Evolutionary conservation across 306 rosid species (phyloP).

Genomic region (Begonia loranthoides): DNA sequence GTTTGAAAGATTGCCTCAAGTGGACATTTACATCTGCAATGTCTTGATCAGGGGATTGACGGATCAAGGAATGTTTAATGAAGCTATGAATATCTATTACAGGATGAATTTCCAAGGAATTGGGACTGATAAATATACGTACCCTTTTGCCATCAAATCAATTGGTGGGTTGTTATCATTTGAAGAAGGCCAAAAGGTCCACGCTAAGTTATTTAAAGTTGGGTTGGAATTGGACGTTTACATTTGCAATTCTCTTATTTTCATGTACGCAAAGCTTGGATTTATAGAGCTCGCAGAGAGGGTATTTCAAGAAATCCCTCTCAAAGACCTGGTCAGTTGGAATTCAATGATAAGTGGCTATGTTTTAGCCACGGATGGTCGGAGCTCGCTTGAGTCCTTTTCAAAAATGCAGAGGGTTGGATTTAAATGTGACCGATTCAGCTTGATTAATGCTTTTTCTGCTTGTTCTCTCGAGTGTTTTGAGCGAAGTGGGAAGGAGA

Average conservation of each 20-base stretch:
- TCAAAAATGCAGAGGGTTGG: conserved; percentile 24
- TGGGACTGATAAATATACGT: conserved; percentile 30
- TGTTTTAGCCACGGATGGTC: conserved; percentile 20
- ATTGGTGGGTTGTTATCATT: conserved; percentile 25
- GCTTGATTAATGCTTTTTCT: conserved; percentile 21
- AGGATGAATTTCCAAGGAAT: conserved; percentile 34
- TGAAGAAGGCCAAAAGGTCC: conserved; percentile 22
- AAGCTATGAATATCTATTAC: conserved; percentile 24
- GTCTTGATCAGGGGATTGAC: conserved; percentile 34
- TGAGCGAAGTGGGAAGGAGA: conserved; percentile 23
- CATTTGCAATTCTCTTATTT: conserved; percentile 28
- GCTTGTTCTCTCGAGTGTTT: conserved; percentile 30
- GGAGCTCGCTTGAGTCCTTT: conserved; percentile 24
- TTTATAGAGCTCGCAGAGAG: conserved; percentile 19
- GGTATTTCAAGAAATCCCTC: conserved; percentile 42
- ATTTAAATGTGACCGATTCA: conserved; percentile 29
- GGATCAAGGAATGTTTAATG: conserved; percentile 20
- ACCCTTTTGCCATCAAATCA: conserved; percentile 37
- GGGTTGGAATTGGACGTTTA: conserved; percentile 38
- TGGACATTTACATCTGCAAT: conserved; percentile 29
- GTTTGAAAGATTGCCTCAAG: conserved; percentile 34
- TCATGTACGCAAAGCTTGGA: conserved; percentile 37
- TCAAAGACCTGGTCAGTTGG: conserved; percentile 39
- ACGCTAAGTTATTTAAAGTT: conserved; percentile 26
- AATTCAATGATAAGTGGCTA: conserved; percentile 39